Evolutionary conservation across 1,139 yeast species (phyloP), one percentile per base, ranked within the genome.

Genomic region (Magnusiomyces starmeri): DNA sequence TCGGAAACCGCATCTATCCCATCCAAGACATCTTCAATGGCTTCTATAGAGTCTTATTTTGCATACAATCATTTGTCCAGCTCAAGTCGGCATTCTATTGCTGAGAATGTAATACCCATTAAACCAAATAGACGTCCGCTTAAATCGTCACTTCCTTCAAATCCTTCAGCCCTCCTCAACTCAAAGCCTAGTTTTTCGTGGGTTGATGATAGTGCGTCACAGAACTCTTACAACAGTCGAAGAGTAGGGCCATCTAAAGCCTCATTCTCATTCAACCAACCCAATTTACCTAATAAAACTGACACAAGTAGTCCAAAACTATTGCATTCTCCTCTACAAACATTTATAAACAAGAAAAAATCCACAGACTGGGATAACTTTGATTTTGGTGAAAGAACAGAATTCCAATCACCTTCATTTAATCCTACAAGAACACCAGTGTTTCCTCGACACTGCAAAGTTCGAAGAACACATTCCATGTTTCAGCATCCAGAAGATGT

Each of bases 401-500:
- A 12, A 41, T 7, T 22, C 18, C 18, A 22, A 18, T 41, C 26
- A 25, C 43, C 43, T 20, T n/a, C 26, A 2, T 52, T 52, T 39
- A 49, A 43, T 10, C 46, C 50, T 24, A 29, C 34, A 12, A 39
- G 39, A 20, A 46, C 55, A 48, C 60, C 35, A 55, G 59, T 22
- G 39, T 50, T 51, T 27, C 53, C 51, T 8, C 56, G 53, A 46
- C 51, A 55, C 49, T 54, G 59, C 50, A 75, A 75, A 58, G 76
- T 77, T 52, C 70, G 88, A 52, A 72, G 88, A 54, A 80, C 83
- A 25, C 87, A 81, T 60, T 79, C 85, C 42, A 79, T 83, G 84
- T 80, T 75, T 62, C 82, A 79, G 53, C 65, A 68, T 43, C 70
- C 75, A 1, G 66, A 67, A 51, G 74, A 72, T 50, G 60, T 71